Conservation (phyloP, 2,329 filamentous ascomycete genomes). For the Macrophomina tecta region DNA sequence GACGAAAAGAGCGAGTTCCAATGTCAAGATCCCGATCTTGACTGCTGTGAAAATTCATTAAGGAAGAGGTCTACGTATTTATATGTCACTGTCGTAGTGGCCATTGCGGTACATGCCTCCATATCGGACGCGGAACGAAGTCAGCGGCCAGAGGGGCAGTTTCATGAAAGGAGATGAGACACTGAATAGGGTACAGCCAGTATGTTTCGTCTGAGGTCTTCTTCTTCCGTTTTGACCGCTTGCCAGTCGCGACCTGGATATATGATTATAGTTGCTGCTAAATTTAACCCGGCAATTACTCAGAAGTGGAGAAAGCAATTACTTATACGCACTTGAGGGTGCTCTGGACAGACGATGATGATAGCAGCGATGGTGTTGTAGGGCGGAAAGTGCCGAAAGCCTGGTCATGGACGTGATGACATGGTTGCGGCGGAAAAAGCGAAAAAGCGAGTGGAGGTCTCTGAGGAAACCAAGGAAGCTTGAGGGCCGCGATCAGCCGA, state of each 20-base stretch:
- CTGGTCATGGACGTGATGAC: neutral
- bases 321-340: neutral
- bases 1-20: neutral
- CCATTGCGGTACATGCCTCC: neutral
- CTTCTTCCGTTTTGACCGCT: neutral
- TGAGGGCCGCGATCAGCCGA: neutral
- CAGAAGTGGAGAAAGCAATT: neutral
- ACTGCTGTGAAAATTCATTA: neutral
- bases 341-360: neutral
- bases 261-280: neutral
- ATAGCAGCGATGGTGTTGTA: neutral
- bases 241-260: neutral
- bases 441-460: slow-evolving; percentile 1
- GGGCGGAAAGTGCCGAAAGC: neutral
- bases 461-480: neutral
- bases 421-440: neutral
- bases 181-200: neutral
- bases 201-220: neutral
- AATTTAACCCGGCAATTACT: neutral
- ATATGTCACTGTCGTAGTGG: neutral
- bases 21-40: neutral
- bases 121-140: neutral
- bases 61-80: neutral
- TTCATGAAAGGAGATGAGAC: neutral
- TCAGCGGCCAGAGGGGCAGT: neutral